Evolutionary conservation across 148 eudicot species (phyloP).

Genomic region (Rhododendron ferrugineum): DNA sequence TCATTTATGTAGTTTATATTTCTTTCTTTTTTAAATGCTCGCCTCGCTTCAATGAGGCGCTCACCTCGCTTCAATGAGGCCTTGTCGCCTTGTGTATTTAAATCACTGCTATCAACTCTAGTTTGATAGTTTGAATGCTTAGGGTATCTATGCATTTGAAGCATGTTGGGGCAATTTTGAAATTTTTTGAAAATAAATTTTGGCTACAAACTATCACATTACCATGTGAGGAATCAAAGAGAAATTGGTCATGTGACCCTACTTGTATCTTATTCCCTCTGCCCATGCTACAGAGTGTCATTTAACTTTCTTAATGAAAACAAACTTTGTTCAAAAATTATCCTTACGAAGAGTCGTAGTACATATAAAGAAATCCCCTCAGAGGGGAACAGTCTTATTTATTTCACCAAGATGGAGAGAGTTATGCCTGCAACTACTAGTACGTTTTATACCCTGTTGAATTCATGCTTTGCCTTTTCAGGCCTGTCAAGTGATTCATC

Average conservation of each 20-base stretch:
- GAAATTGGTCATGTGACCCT: neutral
- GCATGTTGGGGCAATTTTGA: neutral
- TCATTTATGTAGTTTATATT: too few relatives aligned
- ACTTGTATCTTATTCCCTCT: neutral
- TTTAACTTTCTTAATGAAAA: neutral
- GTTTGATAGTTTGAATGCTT: neutral
- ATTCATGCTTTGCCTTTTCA: conserved; percentile 15
- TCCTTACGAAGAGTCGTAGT: neutral
- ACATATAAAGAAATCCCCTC: neutral
- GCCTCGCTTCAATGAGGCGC: too few relatives aligned
- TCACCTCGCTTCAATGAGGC: too few relatives aligned
- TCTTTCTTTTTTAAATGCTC: too few relatives aligned
- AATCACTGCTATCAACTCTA: too few relatives aligned
- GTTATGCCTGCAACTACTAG: neutral
- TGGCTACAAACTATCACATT: too few relatives aligned
- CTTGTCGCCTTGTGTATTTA: too few relatives aligned
- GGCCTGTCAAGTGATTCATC: conserved; percentile 52
- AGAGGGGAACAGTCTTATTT: neutral
- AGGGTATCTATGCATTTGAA: neutral
- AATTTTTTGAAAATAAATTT: too few relatives aligned
- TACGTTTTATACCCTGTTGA: neutral
- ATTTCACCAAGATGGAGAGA: neutral
- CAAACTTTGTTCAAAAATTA: neutral
- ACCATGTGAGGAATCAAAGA: neutral
- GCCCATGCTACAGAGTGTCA: neutral